These are phyloP conservation scores for Gremmenia infestans DNA, from an alignment of 2,329 filamentous ascomycete genomes.

Conservation along the genomic window DNA sequence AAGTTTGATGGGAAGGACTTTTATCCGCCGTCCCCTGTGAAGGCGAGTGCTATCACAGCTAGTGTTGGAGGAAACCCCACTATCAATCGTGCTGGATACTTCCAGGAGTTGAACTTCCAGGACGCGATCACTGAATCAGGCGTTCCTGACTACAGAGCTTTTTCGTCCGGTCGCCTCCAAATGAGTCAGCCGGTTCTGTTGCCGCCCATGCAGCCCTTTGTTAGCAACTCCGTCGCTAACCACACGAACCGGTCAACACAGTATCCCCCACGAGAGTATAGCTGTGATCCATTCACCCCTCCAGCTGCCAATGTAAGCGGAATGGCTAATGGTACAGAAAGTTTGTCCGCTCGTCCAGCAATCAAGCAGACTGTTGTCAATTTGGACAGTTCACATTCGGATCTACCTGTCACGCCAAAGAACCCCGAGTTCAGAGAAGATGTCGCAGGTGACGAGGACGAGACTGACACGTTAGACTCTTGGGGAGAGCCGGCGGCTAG, in stretches of 20 bases:
- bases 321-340: neutral
- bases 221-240: neutral
- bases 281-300: neutral
- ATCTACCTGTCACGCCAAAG: slow-evolving; percentile 7
- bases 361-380: neutral
- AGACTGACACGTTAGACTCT: slow-evolving; percentile 14
- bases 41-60: slow-evolving; percentile 25
- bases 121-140: slow-evolving; percentile 13
- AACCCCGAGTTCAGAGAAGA: neutral
- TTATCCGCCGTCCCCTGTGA: slow-evolving; percentile 52
- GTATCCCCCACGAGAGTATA: neutral
- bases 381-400: neutral
- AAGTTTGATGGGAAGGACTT: slow-evolving; percentile 64
- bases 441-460: slow-evolving; percentile 8
- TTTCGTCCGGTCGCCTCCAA: neutral
- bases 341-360: slow-evolving; percentile 6
- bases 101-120: slow-evolving; percentile 3
- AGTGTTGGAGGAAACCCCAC: neutral
- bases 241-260: neutral
- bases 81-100: neutral
- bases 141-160: slow-evolving; percentile 7
- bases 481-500: slow-evolving; percentile 11
- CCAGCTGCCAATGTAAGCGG: neutral
- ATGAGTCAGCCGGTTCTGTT: neutral
- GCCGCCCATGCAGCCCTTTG: neutral